A percentile compares a stretch with the other conserved stretches of the same genome.
phyloP scores from a whole-genome alignment of 2,329 filamentous ascomycete species.

The Herpotrichia juniperi region DNA sequence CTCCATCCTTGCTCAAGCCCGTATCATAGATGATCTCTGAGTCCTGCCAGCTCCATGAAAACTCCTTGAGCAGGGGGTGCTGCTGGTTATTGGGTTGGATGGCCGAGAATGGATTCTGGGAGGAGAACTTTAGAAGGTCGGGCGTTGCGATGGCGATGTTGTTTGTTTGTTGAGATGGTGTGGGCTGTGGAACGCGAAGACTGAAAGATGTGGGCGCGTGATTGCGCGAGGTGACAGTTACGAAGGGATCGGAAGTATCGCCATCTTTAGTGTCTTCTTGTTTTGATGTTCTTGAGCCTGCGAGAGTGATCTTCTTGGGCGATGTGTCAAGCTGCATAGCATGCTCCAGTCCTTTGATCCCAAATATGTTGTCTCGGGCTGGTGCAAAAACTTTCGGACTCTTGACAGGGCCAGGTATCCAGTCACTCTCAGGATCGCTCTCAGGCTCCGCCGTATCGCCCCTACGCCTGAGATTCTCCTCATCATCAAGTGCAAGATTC shows the following conservation, averaged over 20 bases:
- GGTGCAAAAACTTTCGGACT: conserved; percentile 19
- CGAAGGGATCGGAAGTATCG: conserved; percentile 31
- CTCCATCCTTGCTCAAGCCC: conserved; percentile 18
- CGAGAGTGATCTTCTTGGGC: conserved; percentile 19
- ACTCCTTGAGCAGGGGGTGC: conserved; percentile 33
- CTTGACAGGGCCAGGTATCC: conserved; percentile 40
- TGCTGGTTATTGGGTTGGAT: conserved; percentile 31
- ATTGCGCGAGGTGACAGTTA: conserved; percentile 21
- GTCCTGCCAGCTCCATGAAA: conserved; percentile 40
- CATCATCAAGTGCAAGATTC: conserved; percentile 31
- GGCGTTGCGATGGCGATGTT: conserved; percentile 21
- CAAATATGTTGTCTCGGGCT: conserved; percentile 34
- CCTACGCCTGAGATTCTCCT: conserved; percentile 34
- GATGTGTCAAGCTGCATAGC: conserved; percentile 28
- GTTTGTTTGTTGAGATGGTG: neutral
- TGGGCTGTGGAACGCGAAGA: conserved; percentile 24
- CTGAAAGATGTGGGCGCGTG: conserved; percentile 23
- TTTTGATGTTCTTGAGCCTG: conserved; percentile 3
- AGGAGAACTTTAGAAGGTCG: conserved; percentile 32
- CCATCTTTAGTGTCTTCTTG: conserved; percentile 16
- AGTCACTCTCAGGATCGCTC: conserved; percentile 43
- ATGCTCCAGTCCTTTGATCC: conserved; percentile 34
- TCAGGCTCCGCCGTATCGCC: conserved; percentile 29
- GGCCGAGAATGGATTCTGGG: conserved; percentile 32
- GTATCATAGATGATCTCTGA: conserved; percentile 30